Base-by-base conservation (phyloP, 768 basidiomycete species). In the Omphalotus guepiniiformis region DNA sequence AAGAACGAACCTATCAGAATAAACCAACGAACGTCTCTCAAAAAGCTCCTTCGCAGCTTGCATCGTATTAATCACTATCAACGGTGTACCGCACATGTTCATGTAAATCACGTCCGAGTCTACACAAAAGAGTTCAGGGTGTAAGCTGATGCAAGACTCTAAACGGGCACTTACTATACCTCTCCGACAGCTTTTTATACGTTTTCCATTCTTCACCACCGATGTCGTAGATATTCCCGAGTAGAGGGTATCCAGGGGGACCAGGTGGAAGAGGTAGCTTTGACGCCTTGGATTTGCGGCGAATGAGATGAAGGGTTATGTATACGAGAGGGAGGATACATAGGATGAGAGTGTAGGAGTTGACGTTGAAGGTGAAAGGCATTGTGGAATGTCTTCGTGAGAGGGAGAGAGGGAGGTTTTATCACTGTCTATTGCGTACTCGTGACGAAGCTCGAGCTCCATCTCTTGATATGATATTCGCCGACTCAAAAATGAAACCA, bases 31-130 rank as follows among this genome's bases (percentile, higher is more conserved):
- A n/a, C 65, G 60, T 7, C 58, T 58, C 21, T 69, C 64, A 19
- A 69, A 58, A 23, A 69, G 59, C 12, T 70, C 66, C 30, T 50
- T 59, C 22, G 60, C 59, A 18, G 65, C 51, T n/a, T 61, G 51
- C 36, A 55, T 47, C 1, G 68, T 62, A 43, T 62, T 68, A 38
- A 69, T 53, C 21, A 69, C 43, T 19, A 67, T 47, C 46, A 69
- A 50, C 0, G 58, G 53, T 27, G 66, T 58, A 32, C 69, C 66
- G 16, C 66, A 43, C 6, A 69, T 47, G 16, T 67, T 56, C 4
- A 64, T 39, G 41, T 63, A 63, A 26, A 68, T 34, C 36, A 43
- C 27, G 13, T 29, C 39, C 29, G 52, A 51, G 39, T 42, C 55
- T 57, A n/a, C n/a, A n/a, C n/a, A n/a, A n/a, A n/a, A n/a, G 41